These are phyloP conservation scores for Epithele typhae DNA, from an alignment of 768 basidiomycete species.

Conservation along the genomic window DNA sequence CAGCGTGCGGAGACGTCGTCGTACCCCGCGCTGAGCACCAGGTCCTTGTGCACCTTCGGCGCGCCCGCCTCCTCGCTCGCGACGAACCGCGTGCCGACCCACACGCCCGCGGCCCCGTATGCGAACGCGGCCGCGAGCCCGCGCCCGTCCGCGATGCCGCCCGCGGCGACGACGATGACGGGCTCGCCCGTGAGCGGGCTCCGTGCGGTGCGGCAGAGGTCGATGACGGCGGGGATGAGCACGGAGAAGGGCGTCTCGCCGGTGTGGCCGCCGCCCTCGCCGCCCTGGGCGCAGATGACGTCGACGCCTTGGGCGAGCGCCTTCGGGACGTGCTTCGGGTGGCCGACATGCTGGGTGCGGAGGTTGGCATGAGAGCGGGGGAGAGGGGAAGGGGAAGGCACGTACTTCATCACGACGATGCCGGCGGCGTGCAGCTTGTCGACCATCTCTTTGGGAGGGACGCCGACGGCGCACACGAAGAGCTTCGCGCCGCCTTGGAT, in stretches of 20 bases:
- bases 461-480: slow-evolving; percentile 82
- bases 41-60: slow-evolving; percentile 66
- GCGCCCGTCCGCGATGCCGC: slow-evolving; percentile 80
- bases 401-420: slow-evolving; percentile 83
- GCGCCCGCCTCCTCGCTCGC: slow-evolving; percentile 80
- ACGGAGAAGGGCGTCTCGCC: slow-evolving; percentile 79
- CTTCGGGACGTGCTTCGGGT: slow-evolving; percentile 80
- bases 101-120: slow-evolving; percentile 80
- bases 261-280: slow-evolving; percentile 88
- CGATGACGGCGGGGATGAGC: slow-evolving; percentile 78
- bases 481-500: slow-evolving; percentile 67
- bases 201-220: slow-evolving; percentile 61
- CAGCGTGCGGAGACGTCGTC: slow-evolving; percentile 71
- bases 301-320: slow-evolving; percentile 84
- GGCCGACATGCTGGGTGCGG: slow-evolving; percentile 67
- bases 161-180: slow-evolving; percentile 77
- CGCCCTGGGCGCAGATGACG: slow-evolving; percentile 84
- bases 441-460: slow-evolving; percentile 79
- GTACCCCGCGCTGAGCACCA: slow-evolving; percentile 63
- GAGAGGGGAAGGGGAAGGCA: slow-evolving; percentile 5
- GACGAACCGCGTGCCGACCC: slow-evolving; percentile 88
- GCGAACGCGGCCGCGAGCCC: slow-evolving; percentile 73
- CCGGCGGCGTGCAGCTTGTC: slow-evolving; percentile 77
- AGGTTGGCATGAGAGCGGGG: background rate
- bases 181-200: slow-evolving; percentile 78